Percentiles rank a stretch among this genome's conserved stretches.
These are phyloP conservation scores for Oryza brachyantha DNA, from an alignment of 176 grass and related monocot genomes.

Conservation along the genomic window DNA sequence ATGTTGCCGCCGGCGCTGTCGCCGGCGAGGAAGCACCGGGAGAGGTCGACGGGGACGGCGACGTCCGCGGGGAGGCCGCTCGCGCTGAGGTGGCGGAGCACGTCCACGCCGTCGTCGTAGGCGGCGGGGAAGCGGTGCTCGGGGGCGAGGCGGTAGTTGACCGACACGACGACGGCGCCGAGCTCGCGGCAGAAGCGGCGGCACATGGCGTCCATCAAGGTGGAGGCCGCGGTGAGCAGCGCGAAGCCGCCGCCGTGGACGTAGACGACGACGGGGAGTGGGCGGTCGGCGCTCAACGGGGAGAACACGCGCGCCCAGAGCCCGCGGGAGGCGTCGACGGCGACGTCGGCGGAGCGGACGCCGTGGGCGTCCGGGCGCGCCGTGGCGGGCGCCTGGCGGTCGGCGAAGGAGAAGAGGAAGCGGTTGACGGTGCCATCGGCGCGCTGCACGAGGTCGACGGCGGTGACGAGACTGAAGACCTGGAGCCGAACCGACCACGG, in stretches of 20 bases:
- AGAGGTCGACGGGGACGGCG: conserved; percentile 32
- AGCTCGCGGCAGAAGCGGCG: conserved; percentile 39
- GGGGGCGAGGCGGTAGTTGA: conserved; percentile 68
- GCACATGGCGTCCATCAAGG: conserved; percentile 32
- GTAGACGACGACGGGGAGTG: conserved; percentile 58
- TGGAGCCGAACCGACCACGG: conserved; percentile 30
- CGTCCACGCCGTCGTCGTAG: conserved; percentile 62
- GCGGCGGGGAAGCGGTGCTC: conserved; percentile 61
- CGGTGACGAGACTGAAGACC: background rate
- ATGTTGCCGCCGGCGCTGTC: conserved; percentile 88
- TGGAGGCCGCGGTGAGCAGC: conserved; percentile 45
- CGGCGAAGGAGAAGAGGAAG: conserved; percentile 30
- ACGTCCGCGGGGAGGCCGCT: background rate
- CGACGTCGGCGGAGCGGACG: conserved; percentile 44
- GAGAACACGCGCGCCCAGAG: conserved; percentile 43
- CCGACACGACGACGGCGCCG: conserved; percentile 38
- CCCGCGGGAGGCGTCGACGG: conserved; percentile 44
- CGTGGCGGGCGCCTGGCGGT: conserved; percentile 15
- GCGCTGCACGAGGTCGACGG: conserved; percentile 31
- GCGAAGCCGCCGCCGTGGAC: conserved; percentile 79
- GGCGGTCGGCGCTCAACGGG: background rate
- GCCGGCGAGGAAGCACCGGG: conserved; percentile 54
- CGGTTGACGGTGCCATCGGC: conserved; percentile 70
- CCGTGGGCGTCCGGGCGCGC: conserved; percentile 16
- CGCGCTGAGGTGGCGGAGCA: conserved; percentile 40